These are phyloP conservation scores for Termitomyces sp. DNA, from an alignment of 768 basidiomycete genomes.

Conservation along the genomic window DNA sequence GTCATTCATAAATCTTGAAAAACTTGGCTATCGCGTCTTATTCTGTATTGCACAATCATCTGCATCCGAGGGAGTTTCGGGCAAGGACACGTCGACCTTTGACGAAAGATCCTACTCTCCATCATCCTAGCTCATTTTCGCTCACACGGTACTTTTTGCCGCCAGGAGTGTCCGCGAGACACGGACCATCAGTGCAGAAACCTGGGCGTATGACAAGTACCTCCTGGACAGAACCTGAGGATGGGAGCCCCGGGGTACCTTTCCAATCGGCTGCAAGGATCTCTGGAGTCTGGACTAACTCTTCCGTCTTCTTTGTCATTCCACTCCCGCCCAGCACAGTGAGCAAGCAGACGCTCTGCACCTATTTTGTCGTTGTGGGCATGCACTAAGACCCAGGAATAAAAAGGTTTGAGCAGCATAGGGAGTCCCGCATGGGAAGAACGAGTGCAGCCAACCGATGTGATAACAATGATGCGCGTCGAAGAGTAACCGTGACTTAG, in stretches of 20 bases:
- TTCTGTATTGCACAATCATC: too few species aligned
- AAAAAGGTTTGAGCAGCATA: slow-evolving; percentile 43
- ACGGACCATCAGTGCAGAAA: not conserved
- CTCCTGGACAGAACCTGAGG: not conserved
- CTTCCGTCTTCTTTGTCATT: slow-evolving; percentile 32
- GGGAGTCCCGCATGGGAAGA: slow-evolving; percentile 44
- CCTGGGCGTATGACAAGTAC: not conserved
- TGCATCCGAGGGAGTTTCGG: too few species aligned
- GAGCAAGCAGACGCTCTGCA: slow-evolving; percentile 45
- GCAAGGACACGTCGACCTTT: too few species aligned
- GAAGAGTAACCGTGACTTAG: too few species aligned
- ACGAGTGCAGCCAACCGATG: slow-evolving; percentile 48
- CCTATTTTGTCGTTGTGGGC: slow-evolving; percentile 64
- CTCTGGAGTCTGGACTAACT: not conserved
- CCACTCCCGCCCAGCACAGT: slow-evolving; percentile 52
- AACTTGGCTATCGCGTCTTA: too few species aligned
- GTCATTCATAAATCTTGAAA: too few species aligned
- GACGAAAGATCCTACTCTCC: too few species aligned
- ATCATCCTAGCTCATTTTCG: too few species aligned
- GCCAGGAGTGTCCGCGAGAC: not conserved
- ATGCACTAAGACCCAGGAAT: slow-evolving; percentile 35
- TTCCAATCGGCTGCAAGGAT: not conserved
- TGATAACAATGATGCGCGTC: slow-evolving; percentile 50
- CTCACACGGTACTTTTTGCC: not conserved
- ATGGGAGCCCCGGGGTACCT: not conserved